phyloP scores from a whole-genome alignment of 805 yeast species.

The Kazachstania africana region DNA sequence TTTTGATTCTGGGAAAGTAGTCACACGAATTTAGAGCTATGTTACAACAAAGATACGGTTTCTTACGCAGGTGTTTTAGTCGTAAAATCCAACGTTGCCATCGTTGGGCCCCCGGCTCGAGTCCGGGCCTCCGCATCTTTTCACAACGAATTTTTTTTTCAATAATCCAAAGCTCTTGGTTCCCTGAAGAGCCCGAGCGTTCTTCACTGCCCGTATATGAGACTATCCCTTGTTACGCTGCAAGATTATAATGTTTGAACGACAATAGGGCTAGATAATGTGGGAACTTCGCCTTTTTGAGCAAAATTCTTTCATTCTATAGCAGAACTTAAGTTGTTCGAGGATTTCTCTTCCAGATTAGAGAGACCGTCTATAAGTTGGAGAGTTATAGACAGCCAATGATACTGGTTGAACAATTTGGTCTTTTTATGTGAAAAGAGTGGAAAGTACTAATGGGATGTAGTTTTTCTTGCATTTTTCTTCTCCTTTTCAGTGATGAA shows the following conservation, averaged over 20 bases:
- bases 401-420: conserved; percentile 16
- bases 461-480: background rate
- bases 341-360: conserved; percentile 18
- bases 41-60: background rate
- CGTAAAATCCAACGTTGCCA: background rate
- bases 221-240: background rate
- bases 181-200: background rate
- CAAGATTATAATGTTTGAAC: conserved; percentile 11
- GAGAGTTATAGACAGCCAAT: conserved; percentile 18
- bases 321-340: conserved; percentile 22
- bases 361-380: conserved; percentile 20
- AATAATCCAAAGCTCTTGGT: no score
- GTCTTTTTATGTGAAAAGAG: background rate
- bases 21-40: no score
- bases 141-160: background rate
- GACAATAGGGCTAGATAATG: conserved; percentile 17
- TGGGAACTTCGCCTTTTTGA: conserved; percentile 1
- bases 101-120: conserved; percentile 1
- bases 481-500: background rate
- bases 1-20: no score
- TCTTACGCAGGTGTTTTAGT: background rate
- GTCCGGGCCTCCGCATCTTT: conserved; percentile 3
- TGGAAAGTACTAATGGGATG: background rate
- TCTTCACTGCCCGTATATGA: background rate
- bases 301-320: conserved; percentile 2